Percentiles rank a stretch among this genome's conserved stretches.
phyloP scores from a whole-genome alignment of 352 stramenopile genomes.

The Phytophthora cajani region DNA sequence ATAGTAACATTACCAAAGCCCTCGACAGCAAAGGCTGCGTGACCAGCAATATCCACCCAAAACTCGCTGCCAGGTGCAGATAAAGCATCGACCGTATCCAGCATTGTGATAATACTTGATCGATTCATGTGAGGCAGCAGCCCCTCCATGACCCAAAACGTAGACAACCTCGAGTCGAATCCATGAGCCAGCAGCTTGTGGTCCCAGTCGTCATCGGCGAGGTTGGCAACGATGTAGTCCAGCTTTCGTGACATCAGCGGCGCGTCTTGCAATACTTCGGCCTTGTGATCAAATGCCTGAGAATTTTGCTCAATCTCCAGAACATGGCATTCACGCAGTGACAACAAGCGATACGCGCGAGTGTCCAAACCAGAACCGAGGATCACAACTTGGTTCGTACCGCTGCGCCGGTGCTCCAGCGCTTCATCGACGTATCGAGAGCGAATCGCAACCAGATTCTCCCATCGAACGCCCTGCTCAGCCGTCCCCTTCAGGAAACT shows the following conservation, averaged over 20 bases:
- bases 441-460: slow-evolving; percentile 43
- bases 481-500: neutral
- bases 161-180: slow-evolving; percentile 39
- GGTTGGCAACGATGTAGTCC: slow-evolving; percentile 43
- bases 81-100: slow-evolving; percentile 49
- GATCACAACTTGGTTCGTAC: slow-evolving; percentile 53
- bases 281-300: slow-evolving; percentile 42
- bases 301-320: slow-evolving; percentile 44
- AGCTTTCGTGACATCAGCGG: slow-evolving; percentile 21
- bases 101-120: slow-evolving; percentile 34
- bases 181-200: slow-evolving; percentile 29
- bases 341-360: slow-evolving; percentile 52
- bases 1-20: slow-evolving; percentile 14
- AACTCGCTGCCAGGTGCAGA: slow-evolving; percentile 48
- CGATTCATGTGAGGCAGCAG: slow-evolving; percentile 46
- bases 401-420: slow-evolving; percentile 27
- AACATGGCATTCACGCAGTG: slow-evolving; percentile 36
- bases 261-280: slow-evolving; percentile 28
- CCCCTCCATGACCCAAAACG: slow-evolving; percentile 62
- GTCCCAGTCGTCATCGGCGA: slow-evolving; percentile 43
- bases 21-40: slow-evolving; percentile 11
- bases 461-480: neutral
- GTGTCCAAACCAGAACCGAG: slow-evolving; percentile 52
- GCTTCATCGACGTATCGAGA: slow-evolving; percentile 56
- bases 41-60: slow-evolving; percentile 45